Percentiles rank a stretch among this genome's conserved stretches.
Conservation (phyloP, 192 early-diverging fungal genomes). For the Linnemannia schmuckeri region DNA sequence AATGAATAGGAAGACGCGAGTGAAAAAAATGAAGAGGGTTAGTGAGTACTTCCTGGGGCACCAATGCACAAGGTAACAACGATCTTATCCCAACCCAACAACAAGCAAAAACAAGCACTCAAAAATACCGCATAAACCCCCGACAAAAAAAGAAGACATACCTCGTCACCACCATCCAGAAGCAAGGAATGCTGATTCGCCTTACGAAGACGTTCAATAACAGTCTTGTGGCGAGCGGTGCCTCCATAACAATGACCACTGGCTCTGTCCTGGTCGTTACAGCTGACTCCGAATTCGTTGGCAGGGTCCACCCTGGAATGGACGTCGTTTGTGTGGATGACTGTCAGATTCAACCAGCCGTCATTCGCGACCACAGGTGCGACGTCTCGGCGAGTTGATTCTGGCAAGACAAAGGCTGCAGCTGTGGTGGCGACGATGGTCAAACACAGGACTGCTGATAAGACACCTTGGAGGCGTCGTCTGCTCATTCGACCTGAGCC, state of each 20-base stretch:
- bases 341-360: conserved; percentile 51
- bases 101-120: background rate
- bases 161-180: conserved; percentile 83
- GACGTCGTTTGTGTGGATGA: conserved; percentile 63
- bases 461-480: background rate
- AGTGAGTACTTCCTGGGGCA: conserved; percentile 4
- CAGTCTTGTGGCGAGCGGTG: conserved; percentile 71
- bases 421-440: background rate
- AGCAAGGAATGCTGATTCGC: conserved; percentile 67
- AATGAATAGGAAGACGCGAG: background rate
- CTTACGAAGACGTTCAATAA: conserved; percentile 66
- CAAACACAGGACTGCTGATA: background rate
- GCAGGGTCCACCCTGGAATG: conserved; percentile 55
- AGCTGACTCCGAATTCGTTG: conserved; percentile 50
- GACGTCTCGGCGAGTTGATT: background rate
- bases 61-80: background rate
- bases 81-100: background rate
- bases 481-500: background rate
- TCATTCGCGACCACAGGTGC: conserved; percentile 8
- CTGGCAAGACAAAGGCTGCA: background rate
- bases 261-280: conserved; percentile 38
- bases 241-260: conserved; percentile 65
- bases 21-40: background rate
- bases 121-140: background rate
- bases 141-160: background rate